These are phyloP conservation scores for Gossypium australe DNA, from an alignment of 345 rosid genomes.

Conservation along the genomic window DNA sequence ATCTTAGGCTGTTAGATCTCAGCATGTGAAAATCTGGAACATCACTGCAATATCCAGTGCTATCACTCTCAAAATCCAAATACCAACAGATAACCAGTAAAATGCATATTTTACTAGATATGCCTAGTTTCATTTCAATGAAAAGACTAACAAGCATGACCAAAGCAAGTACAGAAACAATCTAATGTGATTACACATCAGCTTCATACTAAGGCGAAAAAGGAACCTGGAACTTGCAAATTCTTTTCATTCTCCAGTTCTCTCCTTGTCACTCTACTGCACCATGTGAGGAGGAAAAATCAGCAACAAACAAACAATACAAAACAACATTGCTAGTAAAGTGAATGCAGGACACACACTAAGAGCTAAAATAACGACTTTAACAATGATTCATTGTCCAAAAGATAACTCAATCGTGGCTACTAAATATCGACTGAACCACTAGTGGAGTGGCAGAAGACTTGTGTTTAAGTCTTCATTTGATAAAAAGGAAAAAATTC, in stretches of 20 bases:
- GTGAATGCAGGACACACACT: neutral
- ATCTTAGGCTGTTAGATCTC: neutral
- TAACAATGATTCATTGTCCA: neutral
- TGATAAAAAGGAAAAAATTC: neutral
- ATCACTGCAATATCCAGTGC: neutral
- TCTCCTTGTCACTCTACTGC: constrained; percentile 2
- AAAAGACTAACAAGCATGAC: neutral
- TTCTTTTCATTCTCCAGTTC: neutral
- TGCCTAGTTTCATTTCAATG: neutral
- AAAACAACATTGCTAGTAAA: neutral
- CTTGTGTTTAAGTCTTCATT: too few species aligned
- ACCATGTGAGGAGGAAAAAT: neutral
- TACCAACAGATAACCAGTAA: neutral
- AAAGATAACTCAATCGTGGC: neutral
- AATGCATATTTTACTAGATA: neutral
- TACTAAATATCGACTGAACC: too few species aligned
- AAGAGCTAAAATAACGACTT: neutral
- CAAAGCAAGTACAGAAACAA: neutral
- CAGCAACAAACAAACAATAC: neutral
- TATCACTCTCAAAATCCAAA: neutral
- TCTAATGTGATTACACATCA: neutral
- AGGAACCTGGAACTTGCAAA: neutral
- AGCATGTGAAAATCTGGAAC: neutral
- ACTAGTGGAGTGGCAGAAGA: too few species aligned
- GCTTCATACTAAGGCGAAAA: neutral